Conservation (phyloP, 164 flowering plant species). For the Taxillus chinensis region DNA sequence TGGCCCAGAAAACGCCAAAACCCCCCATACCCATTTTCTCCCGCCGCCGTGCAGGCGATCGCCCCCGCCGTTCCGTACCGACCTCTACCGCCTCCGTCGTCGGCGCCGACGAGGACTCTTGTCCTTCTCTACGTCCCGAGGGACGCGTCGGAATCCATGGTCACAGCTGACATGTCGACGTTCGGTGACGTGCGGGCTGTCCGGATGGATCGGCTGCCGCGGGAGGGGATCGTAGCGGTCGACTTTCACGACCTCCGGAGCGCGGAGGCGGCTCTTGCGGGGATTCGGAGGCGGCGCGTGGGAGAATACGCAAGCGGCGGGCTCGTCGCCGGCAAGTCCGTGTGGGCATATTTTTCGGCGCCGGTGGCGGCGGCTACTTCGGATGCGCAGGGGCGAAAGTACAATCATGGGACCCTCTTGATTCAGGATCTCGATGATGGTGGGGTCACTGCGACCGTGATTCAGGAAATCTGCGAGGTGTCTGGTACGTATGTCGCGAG, state of each 20-base stretch:
- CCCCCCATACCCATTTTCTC: not conserved
- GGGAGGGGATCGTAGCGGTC: not conserved
- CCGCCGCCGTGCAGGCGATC: not conserved
- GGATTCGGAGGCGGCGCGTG: not conserved
- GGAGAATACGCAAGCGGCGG: not conserved
- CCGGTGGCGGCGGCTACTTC: too few relatives aligned
- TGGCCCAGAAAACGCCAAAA: not conserved
- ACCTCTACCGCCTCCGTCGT: not conserved
- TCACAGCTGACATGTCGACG: not conserved
- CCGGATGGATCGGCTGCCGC: not conserved
- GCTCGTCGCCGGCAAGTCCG: too few relatives aligned
- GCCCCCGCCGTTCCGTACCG: not conserved
- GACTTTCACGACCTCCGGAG: not conserved
- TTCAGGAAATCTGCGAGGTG: not conserved
- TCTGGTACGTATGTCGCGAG: not conserved
- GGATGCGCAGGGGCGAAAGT: not conserved
- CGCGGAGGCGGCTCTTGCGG: not conserved
- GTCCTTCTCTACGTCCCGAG: not conserved
- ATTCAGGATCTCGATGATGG: not conserved
- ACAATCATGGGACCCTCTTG: not conserved
- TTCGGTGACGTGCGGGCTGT: not conserved
- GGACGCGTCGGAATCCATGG: not conserved
- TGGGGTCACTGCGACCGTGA: not conserved
- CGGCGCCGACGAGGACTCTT: not conserved
- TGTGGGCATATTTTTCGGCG: too few relatives aligned